phyloP scores from a whole-genome alignment of 495 filamentous ascomycete species.

The Hyaloscypha hepaticicola region DNA sequence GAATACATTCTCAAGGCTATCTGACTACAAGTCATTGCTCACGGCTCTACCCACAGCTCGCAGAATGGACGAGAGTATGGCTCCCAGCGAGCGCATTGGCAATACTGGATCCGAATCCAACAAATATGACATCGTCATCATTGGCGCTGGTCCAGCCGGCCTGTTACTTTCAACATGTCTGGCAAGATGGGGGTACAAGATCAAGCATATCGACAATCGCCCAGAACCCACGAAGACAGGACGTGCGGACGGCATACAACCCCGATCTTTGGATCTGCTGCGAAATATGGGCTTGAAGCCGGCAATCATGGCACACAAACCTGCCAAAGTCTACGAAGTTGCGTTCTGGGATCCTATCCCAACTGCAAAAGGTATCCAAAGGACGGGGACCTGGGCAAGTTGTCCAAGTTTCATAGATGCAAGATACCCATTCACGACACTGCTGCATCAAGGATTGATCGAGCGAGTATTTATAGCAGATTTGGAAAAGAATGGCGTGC shows the following conservation, averaged over 20 bases:
- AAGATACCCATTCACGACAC: constrained; percentile 71
- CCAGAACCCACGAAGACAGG: constrained; percentile 67
- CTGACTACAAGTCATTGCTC: background rate
- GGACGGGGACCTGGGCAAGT: constrained; percentile 67
- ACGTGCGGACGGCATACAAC: constrained; percentile 77
- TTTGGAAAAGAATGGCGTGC: constrained; percentile 55
- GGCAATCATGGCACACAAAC: constrained; percentile 75
- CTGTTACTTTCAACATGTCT: constrained; percentile 82
- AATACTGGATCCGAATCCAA: background rate
- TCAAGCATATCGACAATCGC: constrained; percentile 71
- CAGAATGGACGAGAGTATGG: constrained; percentile 26
- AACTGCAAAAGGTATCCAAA: constrained; percentile 55
- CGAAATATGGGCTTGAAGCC: constrained; percentile 68
- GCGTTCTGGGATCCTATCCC: constrained; percentile 73
- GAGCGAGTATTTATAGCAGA: constrained; percentile 71
- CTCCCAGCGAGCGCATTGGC: constrained; percentile 14
- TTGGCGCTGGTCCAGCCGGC: constrained; percentile 88
- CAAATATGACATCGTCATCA: constrained; percentile 71
- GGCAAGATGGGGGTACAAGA: constrained; percentile 67
- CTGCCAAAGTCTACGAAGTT: constrained; percentile 72
- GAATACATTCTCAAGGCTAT: background rate
- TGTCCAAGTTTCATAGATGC: constrained; percentile 75
- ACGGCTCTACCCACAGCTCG: background rate
- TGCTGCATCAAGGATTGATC: constrained; percentile 73
- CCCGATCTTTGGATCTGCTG: constrained; percentile 74